Base-by-base conservation (phyloP, 257 asterid species). In the Ballota nigra region DNA sequence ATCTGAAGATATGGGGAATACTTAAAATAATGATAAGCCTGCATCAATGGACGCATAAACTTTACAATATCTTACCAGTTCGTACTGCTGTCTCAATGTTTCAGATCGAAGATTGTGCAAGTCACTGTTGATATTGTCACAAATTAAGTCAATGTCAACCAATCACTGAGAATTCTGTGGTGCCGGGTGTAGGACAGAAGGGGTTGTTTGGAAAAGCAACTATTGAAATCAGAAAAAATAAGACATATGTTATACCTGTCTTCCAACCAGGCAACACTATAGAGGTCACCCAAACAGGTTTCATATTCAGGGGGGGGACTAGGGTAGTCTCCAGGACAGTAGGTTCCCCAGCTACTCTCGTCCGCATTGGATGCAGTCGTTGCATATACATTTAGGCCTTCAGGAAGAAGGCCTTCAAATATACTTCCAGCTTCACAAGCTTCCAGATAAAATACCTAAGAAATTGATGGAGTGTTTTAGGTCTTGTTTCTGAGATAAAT, bases 381-480 rank as follows among this genome's bases (percentile, higher is more conserved):
- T 31, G 94, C 98, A 69, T 95, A 95, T 66, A 95, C 89, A 74
- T 92, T 90, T 73, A 95, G 71, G 80, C 84, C 95, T 76, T 88
- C 79, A 4, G 98, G 94, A 64, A 95, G 92, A 72, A 95, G 91
- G 75, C 97, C 99, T 80, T 95, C 99, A 72, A 95, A 95, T 63
- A 95, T 89, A 72, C 98, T 95, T 77, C 99, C 99, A 55, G 98
- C 26, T 80, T 95, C 99, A 63, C 99, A 95, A 75, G 99, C 96
- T 85, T 95, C 99, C 13, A 95, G 79, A 85, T 95, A 95, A 79
- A 95, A 87, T 41, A 92, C 99, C 99, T 94, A 64, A 57, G 45
- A 56, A 52, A 72, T 33, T 36, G 9, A 69, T 8, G 28, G 29
- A 68, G 9, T 51, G 6, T 33, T 43, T 77, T 55, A 70, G 70